These are phyloP conservation scores for Phytophthora syringae DNA, from an alignment of 352 stramenopile genomes.

Conservation along the genomic window DNA sequence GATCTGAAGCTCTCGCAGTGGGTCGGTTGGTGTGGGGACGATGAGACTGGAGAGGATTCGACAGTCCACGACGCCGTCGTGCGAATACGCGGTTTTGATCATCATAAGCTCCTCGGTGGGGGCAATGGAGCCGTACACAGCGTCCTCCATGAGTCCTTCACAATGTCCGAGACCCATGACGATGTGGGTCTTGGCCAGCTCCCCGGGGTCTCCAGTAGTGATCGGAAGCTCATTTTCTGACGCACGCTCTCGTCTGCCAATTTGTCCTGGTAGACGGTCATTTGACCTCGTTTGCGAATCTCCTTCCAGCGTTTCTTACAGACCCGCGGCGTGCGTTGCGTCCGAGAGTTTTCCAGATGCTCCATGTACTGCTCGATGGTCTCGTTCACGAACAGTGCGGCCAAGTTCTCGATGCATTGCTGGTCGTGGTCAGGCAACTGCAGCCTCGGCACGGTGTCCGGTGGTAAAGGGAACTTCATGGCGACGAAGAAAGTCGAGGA, in stretches of 20 bases:
- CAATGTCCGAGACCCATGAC: conserved; percentile 44
- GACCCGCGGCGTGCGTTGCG: conserved; percentile 14
- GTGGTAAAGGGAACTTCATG: conserved; percentile 44
- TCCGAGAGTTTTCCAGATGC: conserved; percentile 15
- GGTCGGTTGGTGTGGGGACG: conserved; percentile 35
- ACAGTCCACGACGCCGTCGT: conserved; percentile 56
- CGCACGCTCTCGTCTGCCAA: conserved; percentile 28
- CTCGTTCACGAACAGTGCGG: conserved; percentile 36
- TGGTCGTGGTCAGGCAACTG: conserved; percentile 23
- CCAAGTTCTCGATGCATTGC: conserved; percentile 36
- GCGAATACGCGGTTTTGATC: conserved; percentile 57
- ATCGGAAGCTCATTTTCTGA: conserved; percentile 35
- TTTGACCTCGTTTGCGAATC: conserved; percentile 37
- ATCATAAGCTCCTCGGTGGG: conserved; percentile 55
- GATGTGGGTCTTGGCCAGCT: conserved; percentile 37
- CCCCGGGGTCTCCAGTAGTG: conserved; percentile 27
- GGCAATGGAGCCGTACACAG: conserved; percentile 59
- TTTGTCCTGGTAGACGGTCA: conserved; percentile 37
- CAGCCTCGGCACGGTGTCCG: conserved; percentile 31
- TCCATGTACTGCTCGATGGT: conserved; percentile 45
- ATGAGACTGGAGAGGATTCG: conserved; percentile 46
- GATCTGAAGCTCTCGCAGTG: conserved; percentile 47
- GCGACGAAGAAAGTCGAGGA: too few relatives aligned
- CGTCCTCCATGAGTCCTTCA: conserved; percentile 53
- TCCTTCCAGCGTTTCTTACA: conserved; percentile 39